These are phyloP conservation scores for Fusarium nisikadoi DNA, from an alignment of 2,329 filamentous ascomycete species.

Conservation along the genomic window DNA sequence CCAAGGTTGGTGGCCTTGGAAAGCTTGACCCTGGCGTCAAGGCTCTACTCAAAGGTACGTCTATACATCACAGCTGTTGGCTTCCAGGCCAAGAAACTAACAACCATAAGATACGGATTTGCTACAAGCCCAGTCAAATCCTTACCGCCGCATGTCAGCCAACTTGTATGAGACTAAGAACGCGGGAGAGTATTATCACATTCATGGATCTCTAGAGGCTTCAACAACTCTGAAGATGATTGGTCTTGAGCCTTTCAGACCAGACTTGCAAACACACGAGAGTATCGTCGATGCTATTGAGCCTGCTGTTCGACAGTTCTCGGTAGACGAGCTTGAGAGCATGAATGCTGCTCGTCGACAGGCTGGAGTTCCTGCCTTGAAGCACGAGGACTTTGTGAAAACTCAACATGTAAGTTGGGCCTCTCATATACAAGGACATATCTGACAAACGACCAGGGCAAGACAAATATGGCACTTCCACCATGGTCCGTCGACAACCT, in stretches of 20 bases:
- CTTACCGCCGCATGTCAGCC: constrained; percentile 77
- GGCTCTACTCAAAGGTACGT: constrained; percentile 45
- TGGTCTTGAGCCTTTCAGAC: constrained; percentile 69
- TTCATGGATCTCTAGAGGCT: constrained; percentile 79
- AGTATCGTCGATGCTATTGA: constrained; percentile 70
- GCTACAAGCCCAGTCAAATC: constrained; percentile 74
- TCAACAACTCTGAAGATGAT: constrained; percentile 76
- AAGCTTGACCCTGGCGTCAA: constrained; percentile 52
- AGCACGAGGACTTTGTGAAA: constrained; percentile 67
- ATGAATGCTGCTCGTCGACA: constrained; percentile 67
- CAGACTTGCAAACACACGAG: constrained; percentile 69
- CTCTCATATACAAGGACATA: fast-evolving
- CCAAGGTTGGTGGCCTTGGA: constrained; percentile 51
- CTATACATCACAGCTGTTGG: background rate
- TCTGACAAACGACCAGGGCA: constrained; percentile 53
- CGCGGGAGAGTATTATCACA: constrained; percentile 77
- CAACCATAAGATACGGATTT: constrained; percentile 72
- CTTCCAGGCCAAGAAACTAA: background rate
- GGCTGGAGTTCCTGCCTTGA: constrained; percentile 69
- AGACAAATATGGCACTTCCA: constrained; percentile 52
- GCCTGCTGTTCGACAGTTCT: constrained; percentile 64
- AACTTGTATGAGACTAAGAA: constrained; percentile 76
- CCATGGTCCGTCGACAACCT: constrained; percentile 63
- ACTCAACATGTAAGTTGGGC: constrained; percentile 55
- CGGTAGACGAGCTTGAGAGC: constrained; percentile 65